Conservation (phyloP, 768 basidiomycete genomes). For the Cystoderma amianthinum region DNA sequence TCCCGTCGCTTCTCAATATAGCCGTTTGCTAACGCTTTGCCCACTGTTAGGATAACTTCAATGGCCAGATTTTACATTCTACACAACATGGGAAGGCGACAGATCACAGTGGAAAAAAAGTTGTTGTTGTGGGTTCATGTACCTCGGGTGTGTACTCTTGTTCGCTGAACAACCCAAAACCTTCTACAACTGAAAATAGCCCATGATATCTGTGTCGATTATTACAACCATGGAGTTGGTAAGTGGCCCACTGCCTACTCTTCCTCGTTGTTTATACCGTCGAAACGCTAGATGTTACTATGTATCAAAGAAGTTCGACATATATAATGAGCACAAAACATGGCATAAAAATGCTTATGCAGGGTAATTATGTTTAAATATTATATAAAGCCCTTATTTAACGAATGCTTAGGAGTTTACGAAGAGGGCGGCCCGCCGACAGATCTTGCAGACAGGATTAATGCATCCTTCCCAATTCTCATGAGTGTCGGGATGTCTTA, state of each 20-base stretch:
- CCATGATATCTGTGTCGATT: slow-evolving; percentile 31
- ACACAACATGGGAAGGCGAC: slow-evolving; percentile 34
- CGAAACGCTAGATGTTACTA: slow-evolving; percentile 34
- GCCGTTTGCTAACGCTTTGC: not conserved
- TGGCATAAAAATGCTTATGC: slow-evolving; percentile 12
- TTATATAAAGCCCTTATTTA: not conserved
- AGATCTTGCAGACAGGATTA: slow-evolving; percentile 39
- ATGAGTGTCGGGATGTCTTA: slow-evolving; percentile 12
- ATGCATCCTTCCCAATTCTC: slow-evolving; percentile 33
- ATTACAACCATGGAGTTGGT: slow-evolving; percentile 28
- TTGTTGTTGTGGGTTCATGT: slow-evolving; percentile 44
- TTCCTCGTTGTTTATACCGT: slow-evolving; percentile 33
- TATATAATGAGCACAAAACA: slow-evolving; percentile 13
- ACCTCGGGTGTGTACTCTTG: slow-evolving; percentile 30
- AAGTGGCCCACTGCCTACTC: too few species aligned
- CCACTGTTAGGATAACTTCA: slow-evolving; percentile 29
- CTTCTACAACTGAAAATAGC: slow-evolving; percentile 15
- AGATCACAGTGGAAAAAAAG: slow-evolving; percentile 52
- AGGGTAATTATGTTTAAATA: slow-evolving; percentile 4
- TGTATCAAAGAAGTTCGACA: slow-evolving; percentile 14
- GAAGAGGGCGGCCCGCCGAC: slow-evolving; percentile 34
- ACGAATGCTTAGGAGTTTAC: slow-evolving; percentile 21
- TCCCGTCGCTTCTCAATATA: not conserved
- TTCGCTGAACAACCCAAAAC: not conserved
- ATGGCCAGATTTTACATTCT: slow-evolving; percentile 49